Conservation (phyloP, 2,329 filamentous ascomycete genomes). For the Rhynchosporium secalis region DNA sequence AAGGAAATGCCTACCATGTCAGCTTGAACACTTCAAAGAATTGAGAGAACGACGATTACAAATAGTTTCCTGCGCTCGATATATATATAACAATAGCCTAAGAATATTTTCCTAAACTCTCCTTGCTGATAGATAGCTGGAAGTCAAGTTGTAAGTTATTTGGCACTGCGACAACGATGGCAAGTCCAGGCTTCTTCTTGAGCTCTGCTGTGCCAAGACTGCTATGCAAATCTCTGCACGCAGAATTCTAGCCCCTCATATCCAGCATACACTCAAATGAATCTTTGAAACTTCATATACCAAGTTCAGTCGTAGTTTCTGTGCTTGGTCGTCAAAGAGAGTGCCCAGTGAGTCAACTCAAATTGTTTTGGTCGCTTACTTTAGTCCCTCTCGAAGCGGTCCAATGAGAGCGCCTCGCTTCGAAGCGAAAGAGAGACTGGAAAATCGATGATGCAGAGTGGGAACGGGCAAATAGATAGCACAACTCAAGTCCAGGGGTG, state of each 20-base stretch:
- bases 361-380: background rate
- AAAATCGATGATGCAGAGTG: background rate
- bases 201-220: too few relatives aligned
- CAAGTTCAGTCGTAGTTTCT: background rate
- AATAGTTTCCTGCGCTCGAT: too few relatives aligned
- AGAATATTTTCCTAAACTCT: background rate
- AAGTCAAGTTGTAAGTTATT: too few relatives aligned
- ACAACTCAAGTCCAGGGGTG: background rate
- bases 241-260: too few relatives aligned
- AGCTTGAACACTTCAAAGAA: background rate
- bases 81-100: background rate
- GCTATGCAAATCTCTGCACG: too few relatives aligned
- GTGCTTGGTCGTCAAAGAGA: background rate
- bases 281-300: too few relatives aligned
- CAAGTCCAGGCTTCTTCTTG: too few relatives aligned
- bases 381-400: background rate
- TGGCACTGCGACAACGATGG: too few relatives aligned
- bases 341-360: background rate
- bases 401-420: background rate
- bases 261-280: too few relatives aligned
- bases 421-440: background rate
- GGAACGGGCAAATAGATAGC: background rate
- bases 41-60: background rate
- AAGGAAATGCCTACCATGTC: background rate
- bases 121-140: too few relatives aligned